Conservation (phyloP, 1,284 basidiomycete genomes). For the Phellopilus nigrolimitatus region DNA sequence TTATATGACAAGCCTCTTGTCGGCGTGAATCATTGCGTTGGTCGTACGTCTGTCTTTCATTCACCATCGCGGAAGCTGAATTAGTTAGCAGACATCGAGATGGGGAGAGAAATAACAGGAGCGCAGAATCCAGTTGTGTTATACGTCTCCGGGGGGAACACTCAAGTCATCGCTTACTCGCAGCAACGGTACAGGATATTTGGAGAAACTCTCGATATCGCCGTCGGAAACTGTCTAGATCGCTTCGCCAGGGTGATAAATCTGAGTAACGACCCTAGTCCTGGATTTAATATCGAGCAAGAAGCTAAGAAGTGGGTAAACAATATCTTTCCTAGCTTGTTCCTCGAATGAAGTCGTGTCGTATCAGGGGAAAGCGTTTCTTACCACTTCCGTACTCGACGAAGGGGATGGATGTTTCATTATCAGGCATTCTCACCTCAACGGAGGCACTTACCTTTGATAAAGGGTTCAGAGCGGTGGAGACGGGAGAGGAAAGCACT, state of each 20-base stretch:
- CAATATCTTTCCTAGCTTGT: background rate
- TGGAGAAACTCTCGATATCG: slow-evolving; percentile 98
- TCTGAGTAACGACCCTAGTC: slow-evolving; percentile 92
- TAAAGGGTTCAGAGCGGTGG: slow-evolving; percentile 57
- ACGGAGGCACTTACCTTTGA: slow-evolving; percentile 85
- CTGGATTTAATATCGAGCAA: slow-evolving; percentile 98
- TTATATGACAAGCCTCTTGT: slow-evolving; percentile 90
- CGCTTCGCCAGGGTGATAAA: slow-evolving; percentile 96
- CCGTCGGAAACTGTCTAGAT: slow-evolving; percentile 97
- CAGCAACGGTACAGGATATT: slow-evolving; percentile 97
- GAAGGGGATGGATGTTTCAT: slow-evolving; percentile 97
- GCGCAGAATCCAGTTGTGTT: slow-evolving; percentile 95
- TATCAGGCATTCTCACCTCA: slow-evolving; percentile 90
- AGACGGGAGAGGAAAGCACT: slow-evolving; percentile 54
- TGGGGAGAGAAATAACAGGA: slow-evolving; percentile 94
- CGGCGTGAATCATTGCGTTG: slow-evolving; percentile 98
- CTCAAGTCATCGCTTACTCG: slow-evolving; percentile 98
- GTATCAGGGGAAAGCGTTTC: slow-evolving; percentile 64
- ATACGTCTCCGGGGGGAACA: slow-evolving; percentile 98
- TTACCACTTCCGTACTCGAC: slow-evolving; percentile 91
- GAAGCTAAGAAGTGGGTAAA: slow-evolving; percentile 78
- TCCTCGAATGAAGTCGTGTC: background rate
- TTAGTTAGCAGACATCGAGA: slow-evolving; percentile 82
- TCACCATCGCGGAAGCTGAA: slow-evolving; percentile 1
- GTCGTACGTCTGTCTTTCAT: slow-evolving; percentile 59